Conservation (phyloP, 2,329 filamentous ascomycete species). For the Fusarium coicis region DNA sequence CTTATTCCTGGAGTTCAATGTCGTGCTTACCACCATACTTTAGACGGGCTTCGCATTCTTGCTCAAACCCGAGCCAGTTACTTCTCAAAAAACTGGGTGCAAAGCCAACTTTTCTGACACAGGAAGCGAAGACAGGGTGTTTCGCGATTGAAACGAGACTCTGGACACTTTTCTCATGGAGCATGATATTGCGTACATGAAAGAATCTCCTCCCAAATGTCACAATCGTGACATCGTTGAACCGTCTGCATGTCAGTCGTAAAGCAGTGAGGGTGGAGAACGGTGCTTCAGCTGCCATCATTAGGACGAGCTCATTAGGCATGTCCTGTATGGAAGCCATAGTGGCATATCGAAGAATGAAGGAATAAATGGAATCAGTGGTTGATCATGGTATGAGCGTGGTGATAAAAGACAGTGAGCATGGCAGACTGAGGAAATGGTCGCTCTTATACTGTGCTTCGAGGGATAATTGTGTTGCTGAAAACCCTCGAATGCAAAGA, state of each 20-base stretch:
- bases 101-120: background rate
- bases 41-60: background rate
- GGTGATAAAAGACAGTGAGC: background rate
- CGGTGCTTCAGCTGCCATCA: background rate
- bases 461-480: accelerated
- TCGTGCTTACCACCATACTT: background rate
- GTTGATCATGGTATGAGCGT: background rate
- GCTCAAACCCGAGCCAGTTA: background rate
- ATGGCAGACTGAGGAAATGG: background rate
- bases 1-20: background rate
- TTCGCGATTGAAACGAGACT: background rate
- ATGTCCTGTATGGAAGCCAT: background rate
- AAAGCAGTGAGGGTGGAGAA: background rate
- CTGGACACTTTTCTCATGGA: background rate
- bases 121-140: background rate
- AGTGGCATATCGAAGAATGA: background rate
- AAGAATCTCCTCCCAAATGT: background rate
- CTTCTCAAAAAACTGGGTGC: background rate
- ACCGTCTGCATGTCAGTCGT: background rate
- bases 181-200: background rate
- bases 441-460: background rate
- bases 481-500: background rate
- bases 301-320: background rate
- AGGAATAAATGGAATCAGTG: background rate
- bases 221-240: background rate